phyloP scores from a whole-genome alignment of 306 rosid species.

The Crotalaria pallida region DNA sequence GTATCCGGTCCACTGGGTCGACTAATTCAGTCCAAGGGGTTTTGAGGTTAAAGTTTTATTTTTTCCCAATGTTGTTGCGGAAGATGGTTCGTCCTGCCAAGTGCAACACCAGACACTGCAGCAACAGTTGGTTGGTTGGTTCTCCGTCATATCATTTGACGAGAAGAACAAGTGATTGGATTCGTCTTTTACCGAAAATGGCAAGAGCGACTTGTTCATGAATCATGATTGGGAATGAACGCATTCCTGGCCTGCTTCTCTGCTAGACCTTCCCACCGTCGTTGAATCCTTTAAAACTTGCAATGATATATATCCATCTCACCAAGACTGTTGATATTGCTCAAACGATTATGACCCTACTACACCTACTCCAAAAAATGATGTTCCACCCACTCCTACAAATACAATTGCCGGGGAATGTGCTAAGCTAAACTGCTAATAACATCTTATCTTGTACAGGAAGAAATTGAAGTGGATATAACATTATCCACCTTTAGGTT shows the following conservation, averaged over 20 bases:
- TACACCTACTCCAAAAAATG: slow-evolving; percentile 44
- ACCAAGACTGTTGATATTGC: slow-evolving; percentile 61
- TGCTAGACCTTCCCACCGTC: slow-evolving; percentile 70
- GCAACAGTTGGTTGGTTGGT: too few species aligned
- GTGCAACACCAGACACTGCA: too few species aligned
- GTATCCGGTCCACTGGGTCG: too few species aligned
- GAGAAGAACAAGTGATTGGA: slow-evolving; percentile 35
- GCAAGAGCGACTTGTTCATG: slow-evolving; percentile 32
- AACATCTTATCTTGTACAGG: too few species aligned
- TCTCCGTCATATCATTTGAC: slow-evolving; percentile 31
- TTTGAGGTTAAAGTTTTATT: too few species aligned
- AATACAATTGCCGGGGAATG: slow-evolving; percentile 67
- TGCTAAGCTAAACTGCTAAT: too few species aligned
- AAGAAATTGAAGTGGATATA: too few species aligned
- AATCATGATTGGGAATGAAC: slow-evolving; percentile 46
- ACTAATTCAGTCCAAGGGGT: too few species aligned
- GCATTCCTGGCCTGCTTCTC: slow-evolving; percentile 79
- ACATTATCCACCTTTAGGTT: slow-evolving; percentile 27
- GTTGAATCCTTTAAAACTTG: slow-evolving; percentile 85
- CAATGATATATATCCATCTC: slow-evolving; percentile 70
- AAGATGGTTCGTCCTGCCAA: too few species aligned
- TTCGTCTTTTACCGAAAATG: slow-evolving; percentile 31
- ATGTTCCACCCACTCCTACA: slow-evolving; percentile 50
- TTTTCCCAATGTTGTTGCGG: too few species aligned
- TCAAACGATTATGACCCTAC: too few species aligned